Conservation (phyloP, 176 grass and related monocot genomes). For the Themeda triandra region DNA sequence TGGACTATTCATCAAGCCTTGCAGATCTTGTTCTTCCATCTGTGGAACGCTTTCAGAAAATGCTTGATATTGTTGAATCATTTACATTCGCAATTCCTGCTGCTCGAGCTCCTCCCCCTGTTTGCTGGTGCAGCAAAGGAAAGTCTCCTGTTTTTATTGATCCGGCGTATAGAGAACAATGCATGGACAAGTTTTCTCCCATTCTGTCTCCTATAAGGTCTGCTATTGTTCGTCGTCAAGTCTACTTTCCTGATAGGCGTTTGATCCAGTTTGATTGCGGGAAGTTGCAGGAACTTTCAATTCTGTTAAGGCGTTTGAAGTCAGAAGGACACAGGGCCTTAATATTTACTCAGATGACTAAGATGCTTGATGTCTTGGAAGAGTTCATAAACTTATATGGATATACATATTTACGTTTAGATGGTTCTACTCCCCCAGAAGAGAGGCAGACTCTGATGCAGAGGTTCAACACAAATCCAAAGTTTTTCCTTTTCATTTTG, state of each 20-base stretch:
- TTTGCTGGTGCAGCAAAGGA: slow-evolving; percentile 80
- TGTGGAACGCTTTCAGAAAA: slow-evolving; percentile 71
- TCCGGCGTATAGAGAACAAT: slow-evolving; percentile 61
- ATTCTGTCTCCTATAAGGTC: slow-evolving; percentile 69
- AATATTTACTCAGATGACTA: slow-evolving; percentile 99
- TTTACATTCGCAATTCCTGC: slow-evolving; percentile 98
- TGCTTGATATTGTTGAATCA: slow-evolving; percentile 82
- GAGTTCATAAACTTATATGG: slow-evolving; percentile 99
- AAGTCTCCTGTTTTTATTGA: slow-evolving; percentile 74
- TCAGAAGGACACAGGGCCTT: slow-evolving; percentile 90
- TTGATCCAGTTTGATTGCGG: slow-evolving; percentile 99
- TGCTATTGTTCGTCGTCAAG: slow-evolving; percentile 88
- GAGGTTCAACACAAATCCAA: slow-evolving; percentile 95
- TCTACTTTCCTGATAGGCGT: slow-evolving; percentile 98
- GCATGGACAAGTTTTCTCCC: slow-evolving; percentile 49
- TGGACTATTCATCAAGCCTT: slow-evolving; percentile 78
- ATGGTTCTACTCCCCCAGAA: slow-evolving; percentile 96
- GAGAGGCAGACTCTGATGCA: slow-evolving; percentile 97
- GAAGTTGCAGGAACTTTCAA: slow-evolving; percentile 93
- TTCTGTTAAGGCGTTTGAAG: slow-evolving; percentile 78
- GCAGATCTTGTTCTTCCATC: slow-evolving; percentile 79
- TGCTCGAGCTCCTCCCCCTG: slow-evolving; percentile 68
- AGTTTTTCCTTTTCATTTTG: slow-evolving; percentile 96
- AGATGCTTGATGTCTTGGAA: slow-evolving; percentile 98
- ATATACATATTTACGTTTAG: slow-evolving; percentile 91